These are phyloP conservation scores for Phytophthora boehmeriae DNA, from an alignment of 352 stramenopile genomes.

Conservation along the genomic window DNA sequence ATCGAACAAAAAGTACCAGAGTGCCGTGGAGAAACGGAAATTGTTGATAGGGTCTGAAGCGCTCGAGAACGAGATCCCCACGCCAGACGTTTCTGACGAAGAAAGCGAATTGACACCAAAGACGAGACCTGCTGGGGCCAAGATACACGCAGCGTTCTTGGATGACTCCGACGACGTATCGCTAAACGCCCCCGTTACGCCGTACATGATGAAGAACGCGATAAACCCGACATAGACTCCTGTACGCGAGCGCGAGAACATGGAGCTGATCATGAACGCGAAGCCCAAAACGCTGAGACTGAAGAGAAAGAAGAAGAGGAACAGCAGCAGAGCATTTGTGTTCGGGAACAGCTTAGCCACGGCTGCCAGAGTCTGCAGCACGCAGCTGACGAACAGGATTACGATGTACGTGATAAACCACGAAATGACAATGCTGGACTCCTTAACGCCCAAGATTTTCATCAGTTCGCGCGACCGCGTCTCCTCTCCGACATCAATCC, in stretches of 20 bases:
- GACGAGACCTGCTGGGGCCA: constrained; percentile 42
- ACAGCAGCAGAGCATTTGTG: constrained; percentile 32
- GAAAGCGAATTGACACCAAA: constrained; percentile 61
- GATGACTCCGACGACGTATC: constrained; percentile 41
- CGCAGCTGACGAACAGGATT: constrained; percentile 34
- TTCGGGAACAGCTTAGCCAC: constrained; percentile 34
- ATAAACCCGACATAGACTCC: constrained; percentile 45
- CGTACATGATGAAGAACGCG: constrained; percentile 41
- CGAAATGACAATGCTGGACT: constrained; percentile 40
- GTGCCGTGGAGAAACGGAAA: constrained; percentile 34
- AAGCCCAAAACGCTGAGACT: constrained; percentile 38
- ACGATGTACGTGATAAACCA: constrained; percentile 53
- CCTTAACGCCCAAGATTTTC: constrained; percentile 41
- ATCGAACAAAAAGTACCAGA: constrained; percentile 83
- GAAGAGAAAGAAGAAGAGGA: constrained; percentile 40
- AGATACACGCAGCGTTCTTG: constrained; percentile 46
- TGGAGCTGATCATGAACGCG: constrained; percentile 40
- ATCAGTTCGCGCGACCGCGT: constrained; percentile 37
- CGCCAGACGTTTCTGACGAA: constrained; percentile 47
- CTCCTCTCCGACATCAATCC: constrained; percentile 42
- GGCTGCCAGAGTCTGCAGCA: constrained; percentile 36
- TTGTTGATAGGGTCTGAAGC: constrained; percentile 39
- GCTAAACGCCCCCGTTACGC: constrained; percentile 49
- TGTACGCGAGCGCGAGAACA: constrained; percentile 40
- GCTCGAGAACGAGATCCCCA: constrained; percentile 53